These are phyloP conservation scores for Letharia columbiana DNA, from an alignment of 495 filamentous ascomycete genomes.

Conservation along the genomic window DNA sequence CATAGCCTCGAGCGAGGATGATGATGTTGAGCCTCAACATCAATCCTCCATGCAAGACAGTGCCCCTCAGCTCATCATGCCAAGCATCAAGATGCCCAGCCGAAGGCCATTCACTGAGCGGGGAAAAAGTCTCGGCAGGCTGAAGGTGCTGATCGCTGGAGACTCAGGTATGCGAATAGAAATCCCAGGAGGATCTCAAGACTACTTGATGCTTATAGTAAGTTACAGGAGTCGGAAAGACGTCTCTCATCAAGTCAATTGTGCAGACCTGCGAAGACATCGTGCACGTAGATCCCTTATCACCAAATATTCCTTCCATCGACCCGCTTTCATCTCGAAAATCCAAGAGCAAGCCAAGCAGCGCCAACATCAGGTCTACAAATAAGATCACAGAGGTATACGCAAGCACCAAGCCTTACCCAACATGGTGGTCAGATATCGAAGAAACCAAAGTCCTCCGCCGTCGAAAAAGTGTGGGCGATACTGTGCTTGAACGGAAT, in stretches of 20 bases:
- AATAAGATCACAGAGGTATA: slow-evolving; percentile 66
- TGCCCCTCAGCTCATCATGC: slow-evolving; percentile 91
- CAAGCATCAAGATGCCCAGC: slow-evolving; percentile 89
- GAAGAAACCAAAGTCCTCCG: slow-evolving; percentile 62
- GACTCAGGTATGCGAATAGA: slow-evolving; percentile 53
- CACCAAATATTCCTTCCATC: slow-evolving; percentile 33
- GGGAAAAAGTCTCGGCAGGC: slow-evolving; percentile 72
- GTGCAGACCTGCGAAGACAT: slow-evolving; percentile 94
- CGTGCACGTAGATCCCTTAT: slow-evolving; percentile 82
- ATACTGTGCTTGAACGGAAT: slow-evolving; percentile 82
- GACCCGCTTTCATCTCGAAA: slow-evolving; percentile 27
- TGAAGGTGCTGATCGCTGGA: slow-evolving; percentile 85
- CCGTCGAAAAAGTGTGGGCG: slow-evolving; percentile 71
- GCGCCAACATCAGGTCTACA: slow-evolving; percentile 33
- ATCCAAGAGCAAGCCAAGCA: slow-evolving; percentile 27
- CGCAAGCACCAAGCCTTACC: slow-evolving; percentile 89
- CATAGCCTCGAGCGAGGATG: slow-evolving; percentile 38
- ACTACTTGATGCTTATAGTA: slow-evolving; percentile 13
- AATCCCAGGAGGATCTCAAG: neutral
- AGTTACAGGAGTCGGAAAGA: slow-evolving; percentile 62
- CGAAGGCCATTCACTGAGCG: slow-evolving; percentile 83
- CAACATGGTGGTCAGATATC: slow-evolving; percentile 88
- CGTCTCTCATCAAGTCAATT: slow-evolving; percentile 84
- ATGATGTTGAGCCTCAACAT: slow-evolving; percentile 31
- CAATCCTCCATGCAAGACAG: slow-evolving; percentile 31